These are phyloP conservation scores for Olyra latifolia DNA, from an alignment of 176 grass and related monocot genomes.

Conservation along the genomic window DNA sequence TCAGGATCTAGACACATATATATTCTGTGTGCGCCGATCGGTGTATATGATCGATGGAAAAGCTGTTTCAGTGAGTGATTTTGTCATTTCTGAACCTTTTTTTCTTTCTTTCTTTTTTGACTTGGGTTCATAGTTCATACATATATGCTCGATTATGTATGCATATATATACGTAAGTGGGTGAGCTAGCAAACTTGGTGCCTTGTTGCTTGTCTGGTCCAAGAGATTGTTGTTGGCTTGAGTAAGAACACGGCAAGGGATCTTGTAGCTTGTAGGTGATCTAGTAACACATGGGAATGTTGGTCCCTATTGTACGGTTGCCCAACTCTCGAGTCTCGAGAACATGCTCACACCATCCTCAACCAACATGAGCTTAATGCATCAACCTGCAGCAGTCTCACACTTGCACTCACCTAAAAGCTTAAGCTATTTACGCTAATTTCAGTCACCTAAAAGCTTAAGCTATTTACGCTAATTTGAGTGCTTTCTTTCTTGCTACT, in stretches of 20 bases:
- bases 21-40: not conserved
- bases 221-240: not conserved
- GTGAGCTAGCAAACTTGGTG: not conserved
- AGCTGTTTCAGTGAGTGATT: not conserved
- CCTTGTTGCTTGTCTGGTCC: not conserved
- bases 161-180: not conserved
- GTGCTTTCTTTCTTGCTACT: not conserved
- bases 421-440: too few relatives aligned
- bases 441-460: not conserved
- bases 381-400: too few relatives aligned
- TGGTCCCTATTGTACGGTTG: slow-evolving; percentile 12
- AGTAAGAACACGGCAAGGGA: slow-evolving; percentile 28
- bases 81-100: too few relatives aligned
- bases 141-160: not conserved
- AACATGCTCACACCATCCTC: not conserved
- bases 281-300: slow-evolving; percentile 8
- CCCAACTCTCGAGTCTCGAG: not conserved
- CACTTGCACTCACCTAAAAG: too few relatives aligned
- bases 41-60: not conserved
- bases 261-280: slow-evolving; percentile 12
- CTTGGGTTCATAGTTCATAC: too few relatives aligned
- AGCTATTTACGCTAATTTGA: not conserved
- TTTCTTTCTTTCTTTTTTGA: not conserved
- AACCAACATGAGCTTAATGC: not conserved
- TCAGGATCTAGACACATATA: not conserved